Evolutionary conservation across 2,329 filamentous ascomycete species (phyloP).

Genomic region (Diaporthe caulivora): DNA sequence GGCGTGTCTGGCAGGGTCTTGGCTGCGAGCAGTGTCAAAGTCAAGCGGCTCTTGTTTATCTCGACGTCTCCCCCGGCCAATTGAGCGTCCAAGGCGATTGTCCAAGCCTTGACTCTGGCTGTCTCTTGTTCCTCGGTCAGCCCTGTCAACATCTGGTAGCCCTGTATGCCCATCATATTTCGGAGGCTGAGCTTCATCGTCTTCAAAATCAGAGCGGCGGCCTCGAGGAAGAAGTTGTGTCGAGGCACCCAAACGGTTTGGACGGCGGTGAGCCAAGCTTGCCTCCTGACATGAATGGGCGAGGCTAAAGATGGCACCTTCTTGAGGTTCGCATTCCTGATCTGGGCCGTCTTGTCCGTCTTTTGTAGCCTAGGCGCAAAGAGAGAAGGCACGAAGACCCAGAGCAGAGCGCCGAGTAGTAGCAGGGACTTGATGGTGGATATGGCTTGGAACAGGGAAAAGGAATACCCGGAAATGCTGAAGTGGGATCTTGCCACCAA

Average conservation of each 20-base stretch:
- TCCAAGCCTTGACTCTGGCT: conserved; percentile 91
- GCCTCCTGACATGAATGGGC: conserved; percentile 85
- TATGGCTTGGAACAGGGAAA: conserved; percentile 58
- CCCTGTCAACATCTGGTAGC: conserved; percentile 84
- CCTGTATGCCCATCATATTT: conserved; percentile 80
- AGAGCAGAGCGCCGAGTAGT: conserved; percentile 66
- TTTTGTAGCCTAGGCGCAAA: conserved; percentile 67
- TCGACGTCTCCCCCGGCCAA: conserved; percentile 90
- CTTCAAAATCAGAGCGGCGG: conserved; percentile 83
- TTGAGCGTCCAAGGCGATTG: conserved; percentile 92
- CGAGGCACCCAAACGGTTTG: conserved; percentile 93
- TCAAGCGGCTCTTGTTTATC: conserved; percentile 87
- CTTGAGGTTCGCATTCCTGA: conserved; percentile 52
- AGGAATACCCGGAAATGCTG: conserved; percentile 66
- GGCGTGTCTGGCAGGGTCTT: conserved; percentile 88
- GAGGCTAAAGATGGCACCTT: conserved; percentile 80
- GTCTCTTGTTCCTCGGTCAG: conserved; percentile 87
- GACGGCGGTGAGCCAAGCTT: conserved; percentile 93
- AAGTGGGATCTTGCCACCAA: conserved; percentile 63
- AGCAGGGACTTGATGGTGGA: conserved; percentile 66
- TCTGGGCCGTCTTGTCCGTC: conserved; percentile 56
- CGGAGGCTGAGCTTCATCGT: conserved; percentile 84
- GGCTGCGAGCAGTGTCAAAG: conserved; percentile 88
- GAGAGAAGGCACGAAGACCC: conserved; percentile 67
- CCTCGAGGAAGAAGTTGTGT: conserved; percentile 88